Percentiles rank a stretch among this genome's conserved stretches.
Evolutionary conservation across 345 rosid species (phyloP).

Genomic region (Erysimum cheiranthoides): DNA sequence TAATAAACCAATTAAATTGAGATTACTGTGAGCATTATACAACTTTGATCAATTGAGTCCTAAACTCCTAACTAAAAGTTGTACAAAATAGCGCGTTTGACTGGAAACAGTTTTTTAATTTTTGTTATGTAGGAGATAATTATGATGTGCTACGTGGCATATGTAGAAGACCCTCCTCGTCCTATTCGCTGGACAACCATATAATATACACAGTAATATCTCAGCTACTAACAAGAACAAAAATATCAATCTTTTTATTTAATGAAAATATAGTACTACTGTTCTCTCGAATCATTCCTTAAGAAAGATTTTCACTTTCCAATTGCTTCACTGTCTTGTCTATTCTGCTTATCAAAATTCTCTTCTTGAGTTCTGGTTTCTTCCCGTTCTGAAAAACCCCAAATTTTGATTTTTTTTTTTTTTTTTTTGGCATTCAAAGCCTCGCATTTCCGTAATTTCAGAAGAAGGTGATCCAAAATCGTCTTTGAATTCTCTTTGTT

Average conservation of each 20-base stretch:
- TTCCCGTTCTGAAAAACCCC: slow-evolving; percentile 26
- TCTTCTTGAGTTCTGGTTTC: slow-evolving; percentile 1
- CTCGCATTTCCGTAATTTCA: slow-evolving; percentile 1
- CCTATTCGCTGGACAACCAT: slow-evolving; percentile 17
- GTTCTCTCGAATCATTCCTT: slow-evolving; percentile 15
- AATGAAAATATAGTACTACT: too few relatives aligned
- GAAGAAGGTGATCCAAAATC: slow-evolving; percentile 32
- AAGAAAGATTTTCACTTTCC: background rate
- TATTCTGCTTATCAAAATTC: slow-evolving; percentile 1
- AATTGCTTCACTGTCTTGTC: slow-evolving; percentile 13
- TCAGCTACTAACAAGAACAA: background rate
- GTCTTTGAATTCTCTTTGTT: slow-evolving; percentile 32
- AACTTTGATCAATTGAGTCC: too few relatives aligned
- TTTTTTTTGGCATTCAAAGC: background rate
- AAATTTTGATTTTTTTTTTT: background rate
- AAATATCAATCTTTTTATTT: background rate
- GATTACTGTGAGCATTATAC: too few relatives aligned
- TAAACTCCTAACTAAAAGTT: too few relatives aligned
- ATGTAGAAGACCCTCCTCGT: background rate
- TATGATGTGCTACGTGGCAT: slow-evolving; percentile 17
- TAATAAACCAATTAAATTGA: too few relatives aligned
- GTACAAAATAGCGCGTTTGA: background rate
- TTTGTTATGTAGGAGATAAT: too few relatives aligned
- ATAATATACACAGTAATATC: too few relatives aligned
- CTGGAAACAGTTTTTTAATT: background rate